phyloP scores from a whole-genome alignment of 768 basidiomycete genomes.

The Jaapia argillacea region DNA sequence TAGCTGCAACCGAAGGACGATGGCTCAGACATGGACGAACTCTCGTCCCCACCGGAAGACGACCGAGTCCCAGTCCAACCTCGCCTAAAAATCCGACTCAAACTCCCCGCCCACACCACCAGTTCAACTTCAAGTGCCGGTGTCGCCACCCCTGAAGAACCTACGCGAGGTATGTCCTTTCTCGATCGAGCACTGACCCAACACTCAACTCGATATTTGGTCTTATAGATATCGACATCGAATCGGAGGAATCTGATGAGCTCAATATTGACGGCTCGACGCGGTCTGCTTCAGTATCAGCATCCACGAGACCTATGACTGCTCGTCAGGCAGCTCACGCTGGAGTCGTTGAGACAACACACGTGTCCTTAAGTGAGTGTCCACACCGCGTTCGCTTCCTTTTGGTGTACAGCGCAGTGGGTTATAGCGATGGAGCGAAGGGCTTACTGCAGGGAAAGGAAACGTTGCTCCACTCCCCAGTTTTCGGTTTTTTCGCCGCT shows the following conservation, averaged over 20 bases:
- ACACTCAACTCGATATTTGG: too few relatives aligned
- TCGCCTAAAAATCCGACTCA: slow-evolving; percentile 53
- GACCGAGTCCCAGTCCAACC: slow-evolving; percentile 23
- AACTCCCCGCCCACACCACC: slow-evolving; percentile 29
- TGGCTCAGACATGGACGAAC: slow-evolving; percentile 22
- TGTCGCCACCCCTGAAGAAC: slow-evolving; percentile 11
- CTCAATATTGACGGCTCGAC: slow-evolving; percentile 17
- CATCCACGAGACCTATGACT: slow-evolving; percentile 22
- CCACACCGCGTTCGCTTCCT: neutral
- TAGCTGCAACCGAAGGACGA: slow-evolving; percentile 13
- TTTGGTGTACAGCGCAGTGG: neutral
- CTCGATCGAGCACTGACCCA: too few relatives aligned
- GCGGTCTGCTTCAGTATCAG: slow-evolving; percentile 17
- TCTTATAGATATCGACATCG: slow-evolving; percentile 25
- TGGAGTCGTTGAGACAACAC: slow-evolving; percentile 56
- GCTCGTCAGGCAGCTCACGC: slow-evolving; percentile 62
- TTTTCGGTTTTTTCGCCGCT: neutral
- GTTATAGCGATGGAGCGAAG: neutral
- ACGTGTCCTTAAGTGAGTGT: slow-evolving; percentile 50
- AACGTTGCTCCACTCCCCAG: too few relatives aligned
- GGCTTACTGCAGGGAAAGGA: too few relatives aligned
- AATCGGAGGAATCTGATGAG: slow-evolving; percentile 31
- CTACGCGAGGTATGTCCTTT: slow-evolving; percentile 7
- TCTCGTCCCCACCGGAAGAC: slow-evolving; percentile 15
- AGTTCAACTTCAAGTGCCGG: slow-evolving; percentile 7